Conservation (phyloP, 2,329 filamentous ascomycete species). For the Raffaelea arxii region DNA sequence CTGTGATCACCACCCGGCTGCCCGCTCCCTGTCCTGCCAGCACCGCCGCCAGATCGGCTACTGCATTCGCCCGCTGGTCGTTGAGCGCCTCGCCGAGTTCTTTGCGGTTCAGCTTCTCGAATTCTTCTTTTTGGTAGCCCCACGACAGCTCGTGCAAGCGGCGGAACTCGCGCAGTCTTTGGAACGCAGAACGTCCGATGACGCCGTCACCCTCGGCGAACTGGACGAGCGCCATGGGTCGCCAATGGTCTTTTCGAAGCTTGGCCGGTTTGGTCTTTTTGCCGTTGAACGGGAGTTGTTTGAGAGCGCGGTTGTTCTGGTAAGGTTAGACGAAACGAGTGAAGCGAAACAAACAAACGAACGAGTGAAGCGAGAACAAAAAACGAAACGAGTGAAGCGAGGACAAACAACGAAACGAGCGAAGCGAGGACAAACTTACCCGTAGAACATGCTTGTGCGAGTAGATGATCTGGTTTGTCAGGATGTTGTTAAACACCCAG, state of each 20-base stretch:
- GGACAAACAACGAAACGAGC: neutral
- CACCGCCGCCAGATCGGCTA: conserved; percentile 55
- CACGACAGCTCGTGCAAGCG: conserved; percentile 53
- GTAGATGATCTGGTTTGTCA: conserved; percentile 42
- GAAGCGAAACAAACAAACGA: neutral
- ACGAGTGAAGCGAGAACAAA: neutral
- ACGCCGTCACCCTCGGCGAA: conserved; percentile 42
- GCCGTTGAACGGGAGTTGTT: conserved; percentile 49
- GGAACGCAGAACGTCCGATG: conserved; percentile 50
- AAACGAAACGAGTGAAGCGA: neutral
- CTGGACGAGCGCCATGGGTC: conserved; percentile 48
- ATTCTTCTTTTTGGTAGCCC: conserved; percentile 30
- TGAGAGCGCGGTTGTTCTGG: conserved; percentile 19
- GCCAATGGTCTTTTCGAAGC: conserved; percentile 60
- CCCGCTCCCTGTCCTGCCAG: conserved; percentile 41
- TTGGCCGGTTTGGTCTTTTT: conserved; percentile 56
- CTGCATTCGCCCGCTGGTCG: conserved; percentile 49
- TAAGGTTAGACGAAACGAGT: neutral
- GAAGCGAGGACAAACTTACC: conserved; percentile 23
- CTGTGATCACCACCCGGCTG: conserved; percentile 30
- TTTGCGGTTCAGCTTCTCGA: conserved; percentile 29
- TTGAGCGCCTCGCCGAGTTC: conserved; percentile 44
- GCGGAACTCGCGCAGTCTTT: conserved; percentile 56
- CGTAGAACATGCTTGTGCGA: conserved; percentile 35
- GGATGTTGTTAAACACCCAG: conserved; percentile 43